A percentile compares a stretch with the other conserved stretches of the same genome.
Conservation (phyloP, 2,329 filamentous ascomycete species). For the Dothideomycetes sp. region DNA sequence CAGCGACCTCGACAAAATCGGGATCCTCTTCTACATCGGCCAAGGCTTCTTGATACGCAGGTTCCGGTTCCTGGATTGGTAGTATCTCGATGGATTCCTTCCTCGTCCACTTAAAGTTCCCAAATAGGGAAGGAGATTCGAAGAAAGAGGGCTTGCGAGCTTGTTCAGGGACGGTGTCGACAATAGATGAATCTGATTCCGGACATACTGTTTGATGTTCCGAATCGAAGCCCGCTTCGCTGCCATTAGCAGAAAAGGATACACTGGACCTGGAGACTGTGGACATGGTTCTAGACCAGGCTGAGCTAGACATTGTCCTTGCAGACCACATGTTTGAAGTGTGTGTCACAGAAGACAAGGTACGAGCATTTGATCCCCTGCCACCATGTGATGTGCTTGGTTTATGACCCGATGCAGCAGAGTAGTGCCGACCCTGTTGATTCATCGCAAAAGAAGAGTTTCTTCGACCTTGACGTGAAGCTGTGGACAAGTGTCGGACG, state of each 20-base stretch:
- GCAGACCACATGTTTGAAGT: not conserved
- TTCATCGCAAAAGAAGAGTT: not conserved
- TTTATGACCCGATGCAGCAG: too few relatives aligned
- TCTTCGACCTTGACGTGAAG: not conserved
- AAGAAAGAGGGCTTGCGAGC: not conserved
- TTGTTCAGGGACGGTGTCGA: not conserved
- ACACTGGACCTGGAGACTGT: slow-evolving; percentile 1
- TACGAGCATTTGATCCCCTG: not conserved
- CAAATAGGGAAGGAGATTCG: not conserved
- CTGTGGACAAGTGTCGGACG: not conserved
- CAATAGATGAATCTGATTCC: too few relatives aligned
- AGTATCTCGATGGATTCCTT: not conserved
- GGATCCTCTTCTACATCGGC: slow-evolving; percentile 6
- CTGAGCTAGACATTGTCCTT: slow-evolving; percentile 1
- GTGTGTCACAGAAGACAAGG: not conserved
- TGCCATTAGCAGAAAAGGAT: not conserved
- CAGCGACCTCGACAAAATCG: slow-evolving; percentile 8
- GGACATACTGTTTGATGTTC: not conserved
- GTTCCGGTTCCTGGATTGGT: not conserved
- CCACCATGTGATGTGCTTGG: too few relatives aligned
- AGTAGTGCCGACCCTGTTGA: too few relatives aligned
- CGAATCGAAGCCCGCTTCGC: not conserved
- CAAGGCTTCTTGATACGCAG: slow-evolving; percentile 8
- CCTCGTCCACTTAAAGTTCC: slow-evolving; percentile 5
- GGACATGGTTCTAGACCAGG: slow-evolving; percentile 10